Conservation (phyloP, 176 grass and related monocot species). For the Canna indica region DNA sequence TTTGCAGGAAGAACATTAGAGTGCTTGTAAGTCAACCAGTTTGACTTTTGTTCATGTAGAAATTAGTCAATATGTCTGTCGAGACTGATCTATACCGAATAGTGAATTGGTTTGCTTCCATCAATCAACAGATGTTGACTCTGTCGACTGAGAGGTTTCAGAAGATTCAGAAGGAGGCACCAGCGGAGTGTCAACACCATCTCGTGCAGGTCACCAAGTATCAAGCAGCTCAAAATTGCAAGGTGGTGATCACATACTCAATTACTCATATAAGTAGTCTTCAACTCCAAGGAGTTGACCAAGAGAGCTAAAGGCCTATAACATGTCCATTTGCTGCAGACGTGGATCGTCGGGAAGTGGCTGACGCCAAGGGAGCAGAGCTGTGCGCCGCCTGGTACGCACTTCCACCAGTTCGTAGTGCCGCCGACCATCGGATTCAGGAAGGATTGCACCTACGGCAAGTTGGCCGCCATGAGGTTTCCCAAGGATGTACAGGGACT, state of each 20-base stretch:
- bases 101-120: neutral
- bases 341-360: slow-evolving; percentile 9
- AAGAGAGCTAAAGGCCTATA: too few species aligned
- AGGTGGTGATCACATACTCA: neutral
- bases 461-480: slow-evolving; percentile 16
- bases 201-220: slow-evolving; percentile 9
- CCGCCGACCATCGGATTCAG: slow-evolving; percentile 11
- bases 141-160: slow-evolving; percentile 3
- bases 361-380: slow-evolving; percentile 9
- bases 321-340: neutral
- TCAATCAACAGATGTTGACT: slow-evolving; percentile 1
- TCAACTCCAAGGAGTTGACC: neutral
- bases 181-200: neutral
- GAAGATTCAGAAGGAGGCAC: slow-evolving; percentile 13
- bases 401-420: slow-evolving; percentile 19
- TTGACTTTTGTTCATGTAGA: neutral
- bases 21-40: neutral
- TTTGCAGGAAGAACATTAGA: slow-evolving; percentile 30
- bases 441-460: slow-evolving; percentile 12
- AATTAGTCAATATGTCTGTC: neutral
- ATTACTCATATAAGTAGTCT: neutral
- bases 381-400: slow-evolving; percentile 8
- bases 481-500: slow-evolving; percentile 13
- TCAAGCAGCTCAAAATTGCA: slow-evolving; percentile 20
- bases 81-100: neutral